A percentile compares a stretch with the other conserved stretches of the same genome.
Evolutionary conservation across 2,329 filamentous ascomycete genomes (phyloP).

Genomic region (Penicillium italicum): DNA sequence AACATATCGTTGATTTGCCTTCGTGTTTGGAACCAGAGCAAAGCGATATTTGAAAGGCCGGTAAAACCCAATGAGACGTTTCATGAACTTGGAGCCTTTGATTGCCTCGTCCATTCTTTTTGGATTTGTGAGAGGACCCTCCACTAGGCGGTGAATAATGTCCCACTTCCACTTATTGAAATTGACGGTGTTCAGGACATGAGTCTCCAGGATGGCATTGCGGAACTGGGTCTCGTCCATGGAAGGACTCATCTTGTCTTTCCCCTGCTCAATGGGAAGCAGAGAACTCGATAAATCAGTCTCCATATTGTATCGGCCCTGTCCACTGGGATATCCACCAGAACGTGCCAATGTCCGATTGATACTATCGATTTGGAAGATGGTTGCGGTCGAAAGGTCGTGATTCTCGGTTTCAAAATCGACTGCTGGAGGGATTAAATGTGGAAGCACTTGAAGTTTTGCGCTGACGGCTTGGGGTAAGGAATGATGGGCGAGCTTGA

Average conservation of each 20-base stretch:
- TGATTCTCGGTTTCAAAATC: slow-evolving; percentile 68
- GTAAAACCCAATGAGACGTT: slow-evolving; percentile 90
- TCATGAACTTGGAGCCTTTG: slow-evolving; percentile 93
- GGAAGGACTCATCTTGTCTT: slow-evolving; percentile 57
- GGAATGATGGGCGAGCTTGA: slow-evolving; percentile 83
- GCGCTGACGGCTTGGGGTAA: slow-evolving; percentile 79
- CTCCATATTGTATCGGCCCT: slow-evolving; percentile 42
- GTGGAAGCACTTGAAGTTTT: slow-evolving; percentile 80
- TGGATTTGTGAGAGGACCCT: slow-evolving; percentile 84
- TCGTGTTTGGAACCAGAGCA: slow-evolving; percentile 82
- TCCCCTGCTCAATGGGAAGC: slow-evolving; percentile 40
- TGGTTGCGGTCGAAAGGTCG: slow-evolving; percentile 79
- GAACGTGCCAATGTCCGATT: slow-evolving; percentile 88
- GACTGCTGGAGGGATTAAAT: slow-evolving; percentile 73
- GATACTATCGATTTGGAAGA: slow-evolving; percentile 97
- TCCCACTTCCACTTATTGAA: slow-evolving; percentile 98
- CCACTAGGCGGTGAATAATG: slow-evolving; percentile 81
- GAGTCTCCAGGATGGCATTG: slow-evolving; percentile 64
- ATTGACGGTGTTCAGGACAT: slow-evolving; percentile 83
- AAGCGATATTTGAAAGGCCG: slow-evolving; percentile 96
- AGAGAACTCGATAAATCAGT: slow-evolving; percentile 46
- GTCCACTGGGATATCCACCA: slow-evolving; percentile 45
- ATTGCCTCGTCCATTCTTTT: slow-evolving; percentile 92
- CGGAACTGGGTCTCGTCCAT: slow-evolving; percentile 65
- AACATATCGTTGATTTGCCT: slow-evolving; percentile 91